Percentiles rank a stretch among this genome's conserved stretches.
These are phyloP conservation scores for Penium margaritaceum DNA, from an alignment of 139 green algal species.

Conservation along the genomic window DNA sequence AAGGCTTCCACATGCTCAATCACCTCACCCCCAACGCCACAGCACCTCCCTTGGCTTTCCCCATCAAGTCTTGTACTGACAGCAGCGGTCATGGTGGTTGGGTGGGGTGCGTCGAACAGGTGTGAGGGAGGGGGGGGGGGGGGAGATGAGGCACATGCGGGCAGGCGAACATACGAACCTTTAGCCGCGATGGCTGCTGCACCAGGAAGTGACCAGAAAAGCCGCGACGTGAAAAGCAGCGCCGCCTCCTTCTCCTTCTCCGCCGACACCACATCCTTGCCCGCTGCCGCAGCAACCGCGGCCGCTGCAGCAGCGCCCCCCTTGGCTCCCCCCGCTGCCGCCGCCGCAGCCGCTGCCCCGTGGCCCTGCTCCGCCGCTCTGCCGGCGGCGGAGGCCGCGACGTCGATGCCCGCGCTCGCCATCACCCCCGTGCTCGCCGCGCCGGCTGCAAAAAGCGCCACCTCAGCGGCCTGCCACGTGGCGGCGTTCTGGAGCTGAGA, in stretches of 20 bases:
- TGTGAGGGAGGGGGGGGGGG: too few relatives aligned
- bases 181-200: conserved; percentile 15
- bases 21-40: background rate
- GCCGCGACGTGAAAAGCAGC: background rate
- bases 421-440: conserved; percentile 5
- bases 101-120: too few relatives aligned
- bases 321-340: background rate
- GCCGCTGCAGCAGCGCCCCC: background rate
- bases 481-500: background rate
- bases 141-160: too few relatives aligned
- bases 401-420: background rate
- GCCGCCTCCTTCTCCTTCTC: background rate
- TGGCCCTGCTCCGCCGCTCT: background rate
- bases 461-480: conserved; percentile 22
- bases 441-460: conserved; percentile 24
- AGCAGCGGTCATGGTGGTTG: too few relatives aligned
- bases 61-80: too few relatives aligned
- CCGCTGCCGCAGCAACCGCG: background rate
- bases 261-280: conserved; percentile 16
- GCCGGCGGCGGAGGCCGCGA: too few relatives aligned
- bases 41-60: background rate
- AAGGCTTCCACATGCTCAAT: background rate
- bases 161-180: background rate
- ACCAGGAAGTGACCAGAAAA: conserved; percentile 8
- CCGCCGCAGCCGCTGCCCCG: conserved; percentile 1